A percentile compares a stretch with the other conserved stretches of the same genome.
Evolutionary conservation across 2,329 filamentous ascomycete species (phyloP).

Genomic region (Paecilomyces niveus): DNA sequence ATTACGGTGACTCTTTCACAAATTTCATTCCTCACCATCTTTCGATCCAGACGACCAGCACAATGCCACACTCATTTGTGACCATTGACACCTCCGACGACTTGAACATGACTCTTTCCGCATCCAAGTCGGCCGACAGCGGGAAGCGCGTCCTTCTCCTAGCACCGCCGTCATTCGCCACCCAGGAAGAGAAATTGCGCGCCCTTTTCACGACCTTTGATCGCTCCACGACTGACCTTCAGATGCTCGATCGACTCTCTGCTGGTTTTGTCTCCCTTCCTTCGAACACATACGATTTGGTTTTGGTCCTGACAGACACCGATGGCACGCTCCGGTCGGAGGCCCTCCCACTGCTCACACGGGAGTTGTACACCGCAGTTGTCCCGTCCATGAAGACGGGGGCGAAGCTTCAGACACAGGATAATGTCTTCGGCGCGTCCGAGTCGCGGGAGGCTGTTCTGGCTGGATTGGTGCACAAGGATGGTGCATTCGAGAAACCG

Average conservation of each 20-base stretch:
- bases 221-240: conserved; percentile 72
- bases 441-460: conserved; percentile 75
- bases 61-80: conserved; percentile 38
- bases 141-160: conserved; percentile 66
- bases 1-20: background rate
- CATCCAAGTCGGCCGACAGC: conserved; percentile 6
- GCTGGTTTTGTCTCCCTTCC: conserved; percentile 74
- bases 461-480: conserved; percentile 61
- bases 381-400: conserved; percentile 64
- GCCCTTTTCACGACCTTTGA: conserved; percentile 65
- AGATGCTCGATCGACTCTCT: conserved; percentile 93
- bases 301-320: conserved; percentile 76
- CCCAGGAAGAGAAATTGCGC: conserved; percentile 71
- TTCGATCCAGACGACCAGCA: background rate
- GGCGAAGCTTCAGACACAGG: conserved; percentile 56
- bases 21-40: background rate
- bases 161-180: conserved; percentile 81
- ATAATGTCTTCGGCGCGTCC: conserved; percentile 50
- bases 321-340: conserved; percentile 59
- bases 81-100: conserved; percentile 52
- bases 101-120: conserved; percentile 35
- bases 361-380: conserved; percentile 62
- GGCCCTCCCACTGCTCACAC: conserved; percentile 56
- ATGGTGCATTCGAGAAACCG: conserved; percentile 66
- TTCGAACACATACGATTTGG: conserved; percentile 68